These are phyloP conservation scores for Lyophyllum shimeji DNA, from an alignment of 768 basidiomycete species.

Conservation along the genomic window DNA sequence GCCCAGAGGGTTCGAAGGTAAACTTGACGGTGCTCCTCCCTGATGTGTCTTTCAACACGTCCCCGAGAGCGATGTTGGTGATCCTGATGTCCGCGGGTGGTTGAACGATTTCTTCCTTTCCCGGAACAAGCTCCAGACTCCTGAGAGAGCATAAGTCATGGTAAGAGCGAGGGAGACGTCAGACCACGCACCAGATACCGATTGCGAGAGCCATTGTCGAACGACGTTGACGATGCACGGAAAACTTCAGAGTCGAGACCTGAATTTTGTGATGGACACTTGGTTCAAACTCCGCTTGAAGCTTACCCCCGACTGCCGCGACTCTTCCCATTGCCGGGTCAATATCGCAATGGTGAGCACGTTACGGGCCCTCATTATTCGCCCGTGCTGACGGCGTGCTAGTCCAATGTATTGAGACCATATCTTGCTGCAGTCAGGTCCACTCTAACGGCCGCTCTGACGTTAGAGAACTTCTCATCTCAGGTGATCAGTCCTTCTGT, in stretches of 20 bases:
- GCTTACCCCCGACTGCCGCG: neutral
- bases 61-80: conserved; percentile 81
- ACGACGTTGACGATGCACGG: conserved; percentile 10
- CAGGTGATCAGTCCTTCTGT: conserved; percentile 54
- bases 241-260: conserved; percentile 13
- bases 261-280: neutral
- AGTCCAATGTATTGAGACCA: conserved; percentile 95
- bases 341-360: conserved; percentile 49
- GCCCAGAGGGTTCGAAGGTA: conserved; percentile 43
- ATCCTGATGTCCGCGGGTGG: conserved; percentile 72
- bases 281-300: conserved; percentile 48
- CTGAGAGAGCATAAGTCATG: conserved; percentile 33
- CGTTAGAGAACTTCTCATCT: conserved; percentile 96
- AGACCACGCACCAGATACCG: conserved; percentile 59
- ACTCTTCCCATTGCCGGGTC: neutral
- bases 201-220: conserved; percentile 56
- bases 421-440: conserved; percentile 96
- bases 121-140: conserved; percentile 61
- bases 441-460: conserved; percentile 95
- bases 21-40: conserved; percentile 71
- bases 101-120: conserved; percentile 53
- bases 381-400: conserved; percentile 7
- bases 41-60: conserved; percentile 59
- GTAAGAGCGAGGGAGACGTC: conserved; percentile 22
- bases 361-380: neutral